These are phyloP conservation scores for sweet orange (Citrus sinensis) DNA, from an alignment of 345 rosid genomes.

Conservation along the genomic window DVS_A1.0 CM039167.1:1590001-1590500, in stretches of 20 bases:
- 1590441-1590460: slow-evolving; percentile 31
- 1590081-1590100: background rate
- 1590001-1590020: background rate
- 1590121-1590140: no score
- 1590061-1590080: background rate
- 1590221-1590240: background rate
- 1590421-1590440: slow-evolving; percentile 18
- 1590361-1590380: slow-evolving; percentile 26
- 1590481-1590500: no score
- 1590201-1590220: background rate
- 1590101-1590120: no score
- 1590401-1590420: background rate
- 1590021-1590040: background rate
- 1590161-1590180: background rate
- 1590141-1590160: background rate
- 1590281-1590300: background rate
- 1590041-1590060: background rate
- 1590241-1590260: background rate
- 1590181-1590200: no score
- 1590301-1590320: background rate
- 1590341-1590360: slow-evolving; percentile 39
- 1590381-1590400: slow-evolving; percentile 37
- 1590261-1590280: background rate
- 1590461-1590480: slow-evolving; percentile 6
- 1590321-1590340: slow-evolving; percentile 11